These are phyloP conservation scores for Cryptococcus sp. DNA, from an alignment of 1,284 basidiomycete genomes.

Conservation along the genomic window DNA sequence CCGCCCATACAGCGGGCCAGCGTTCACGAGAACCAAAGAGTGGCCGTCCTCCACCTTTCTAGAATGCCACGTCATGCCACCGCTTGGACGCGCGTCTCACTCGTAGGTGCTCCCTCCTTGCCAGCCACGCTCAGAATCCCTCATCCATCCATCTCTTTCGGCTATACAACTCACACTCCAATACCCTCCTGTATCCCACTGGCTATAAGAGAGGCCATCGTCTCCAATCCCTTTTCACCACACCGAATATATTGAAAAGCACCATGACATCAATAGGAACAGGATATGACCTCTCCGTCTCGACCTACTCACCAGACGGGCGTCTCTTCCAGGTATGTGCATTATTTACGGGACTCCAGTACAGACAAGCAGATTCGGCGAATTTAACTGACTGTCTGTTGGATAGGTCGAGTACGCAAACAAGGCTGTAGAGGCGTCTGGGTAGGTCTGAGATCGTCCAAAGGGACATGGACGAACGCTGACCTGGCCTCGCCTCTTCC, in stretches of 20 bases:
- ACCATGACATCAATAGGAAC: slow-evolving; percentile 95
- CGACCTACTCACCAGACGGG: slow-evolving; percentile 97
- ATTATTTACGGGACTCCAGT: neutral
- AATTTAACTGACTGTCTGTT: neutral
- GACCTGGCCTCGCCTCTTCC: neutral
- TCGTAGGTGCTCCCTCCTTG: too few relatives aligned
- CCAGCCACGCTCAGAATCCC: too few relatives aligned
- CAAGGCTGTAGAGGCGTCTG: slow-evolving; percentile 98
- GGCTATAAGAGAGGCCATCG: too few relatives aligned
- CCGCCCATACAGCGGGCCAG: too few relatives aligned
- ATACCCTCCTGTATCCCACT: too few relatives aligned
- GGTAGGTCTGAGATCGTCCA: slow-evolving; percentile 53
- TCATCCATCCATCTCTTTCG: too few relatives aligned
- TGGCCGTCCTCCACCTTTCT: too few relatives aligned
- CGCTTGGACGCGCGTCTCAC: too few relatives aligned
- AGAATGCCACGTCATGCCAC: neutral
- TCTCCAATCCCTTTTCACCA: neutral
- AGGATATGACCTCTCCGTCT: slow-evolving; percentile 96
- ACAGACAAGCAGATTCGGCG: neutral
- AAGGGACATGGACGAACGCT: neutral
- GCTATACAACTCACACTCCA: too few relatives aligned
- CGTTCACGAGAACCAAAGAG: too few relatives aligned
- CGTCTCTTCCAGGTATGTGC: slow-evolving; percentile 85
- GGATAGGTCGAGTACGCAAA: slow-evolving; percentile 93
- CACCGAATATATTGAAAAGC: neutral